These are phyloP conservation scores for Fragaria ananassa DNA, from an alignment of 306 rosid genomes.

Conservation along the genomic window DNA sequence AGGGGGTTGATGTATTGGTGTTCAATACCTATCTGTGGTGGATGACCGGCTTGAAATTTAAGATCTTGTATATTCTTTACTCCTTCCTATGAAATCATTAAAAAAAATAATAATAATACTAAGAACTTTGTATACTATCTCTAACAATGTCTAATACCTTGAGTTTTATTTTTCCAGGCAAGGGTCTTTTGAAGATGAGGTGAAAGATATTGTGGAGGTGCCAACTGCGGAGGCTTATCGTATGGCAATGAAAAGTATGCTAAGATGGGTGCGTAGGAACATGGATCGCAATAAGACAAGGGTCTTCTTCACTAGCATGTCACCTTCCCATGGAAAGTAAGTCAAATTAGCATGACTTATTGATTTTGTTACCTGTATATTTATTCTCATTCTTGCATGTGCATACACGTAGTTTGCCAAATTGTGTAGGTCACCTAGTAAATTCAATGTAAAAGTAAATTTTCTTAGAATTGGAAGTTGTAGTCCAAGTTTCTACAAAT, in stretches of 20 bases:
- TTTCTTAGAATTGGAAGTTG: background rate
- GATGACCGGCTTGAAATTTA: constrained; percentile 88
- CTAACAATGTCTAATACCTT: background rate
- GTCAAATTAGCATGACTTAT: too few relatives aligned
- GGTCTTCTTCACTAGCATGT: constrained; percentile 99
- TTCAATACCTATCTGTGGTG: constrained; percentile 97
- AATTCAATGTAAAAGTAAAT: background rate
- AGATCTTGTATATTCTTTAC: constrained; percentile 51
- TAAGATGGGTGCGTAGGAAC: constrained; percentile 83
- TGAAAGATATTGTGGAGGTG: constrained; percentile 57
- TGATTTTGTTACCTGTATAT: too few relatives aligned
- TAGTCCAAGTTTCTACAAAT: background rate
- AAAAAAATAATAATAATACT: too few relatives aligned
- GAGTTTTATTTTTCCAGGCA: constrained; percentile 39
- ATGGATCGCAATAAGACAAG: constrained; percentile 83
- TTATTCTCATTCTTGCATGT: background rate
- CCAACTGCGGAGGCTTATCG: constrained; percentile 87
- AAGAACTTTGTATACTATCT: too few relatives aligned
- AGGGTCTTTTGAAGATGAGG: constrained; percentile 82
- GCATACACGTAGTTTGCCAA: background rate
- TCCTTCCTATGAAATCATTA: background rate
- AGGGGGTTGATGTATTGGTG: constrained; percentile 75
- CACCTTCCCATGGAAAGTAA: constrained; percentile 87
- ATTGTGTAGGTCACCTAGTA: background rate
- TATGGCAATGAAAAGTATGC: constrained; percentile 89